Conservation (phyloP, 2,329 filamentous ascomycete species). For the Basipetospora chlamydospora region DNA sequence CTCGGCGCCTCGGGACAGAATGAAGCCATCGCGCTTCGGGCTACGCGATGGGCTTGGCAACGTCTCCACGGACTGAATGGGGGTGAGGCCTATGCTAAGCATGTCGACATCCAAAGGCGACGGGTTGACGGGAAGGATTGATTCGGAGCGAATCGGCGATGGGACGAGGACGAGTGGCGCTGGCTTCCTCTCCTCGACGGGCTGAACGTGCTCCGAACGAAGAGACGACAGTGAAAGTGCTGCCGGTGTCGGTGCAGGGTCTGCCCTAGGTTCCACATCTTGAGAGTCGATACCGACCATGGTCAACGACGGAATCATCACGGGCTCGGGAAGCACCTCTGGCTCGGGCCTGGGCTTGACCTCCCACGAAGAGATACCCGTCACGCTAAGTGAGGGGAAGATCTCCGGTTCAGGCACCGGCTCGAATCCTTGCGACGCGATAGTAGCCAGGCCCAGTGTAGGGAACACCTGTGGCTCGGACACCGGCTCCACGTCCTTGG, state of each 20-base stretch:
- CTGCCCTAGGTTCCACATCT: slow-evolving; percentile 14
- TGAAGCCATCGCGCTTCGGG: slow-evolving; percentile 40
- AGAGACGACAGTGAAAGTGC: slow-evolving; percentile 17
- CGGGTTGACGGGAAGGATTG: slow-evolving; percentile 6
- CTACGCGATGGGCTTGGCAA: slow-evolving; percentile 32
- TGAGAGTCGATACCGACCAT: slow-evolving; percentile 15
- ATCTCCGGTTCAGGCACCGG: slow-evolving; percentile 13
- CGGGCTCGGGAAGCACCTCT: slow-evolving; percentile 10
- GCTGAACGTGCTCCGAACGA: slow-evolving; percentile 21
- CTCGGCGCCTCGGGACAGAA: slow-evolving; percentile 34
- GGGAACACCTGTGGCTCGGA: slow-evolving; percentile 16
- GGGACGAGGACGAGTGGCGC: slow-evolving; percentile 10
- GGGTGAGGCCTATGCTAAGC: slow-evolving; percentile 26
- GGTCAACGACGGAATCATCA: slow-evolving; percentile 8
- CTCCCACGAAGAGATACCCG: slow-evolving; percentile 14
- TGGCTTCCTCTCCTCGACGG: slow-evolving; percentile 14
- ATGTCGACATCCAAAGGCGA: slow-evolving; percentile 6
- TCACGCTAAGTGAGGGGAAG: slow-evolving; percentile 12
- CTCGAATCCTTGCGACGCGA: slow-evolving; percentile 13
- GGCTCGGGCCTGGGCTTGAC: slow-evolving; percentile 17
- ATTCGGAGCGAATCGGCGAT: slow-evolving; percentile 9
- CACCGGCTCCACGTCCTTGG: slow-evolving; percentile 13
- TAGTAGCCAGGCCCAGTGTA: slow-evolving; percentile 10
- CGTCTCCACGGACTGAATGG: slow-evolving; percentile 30
- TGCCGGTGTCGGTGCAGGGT: slow-evolving; percentile 13